These are phyloP conservation scores for Mortierella sp. DNA, from an alignment of 371 early-diverging fungal genomes.

Conservation along the genomic window DNA sequence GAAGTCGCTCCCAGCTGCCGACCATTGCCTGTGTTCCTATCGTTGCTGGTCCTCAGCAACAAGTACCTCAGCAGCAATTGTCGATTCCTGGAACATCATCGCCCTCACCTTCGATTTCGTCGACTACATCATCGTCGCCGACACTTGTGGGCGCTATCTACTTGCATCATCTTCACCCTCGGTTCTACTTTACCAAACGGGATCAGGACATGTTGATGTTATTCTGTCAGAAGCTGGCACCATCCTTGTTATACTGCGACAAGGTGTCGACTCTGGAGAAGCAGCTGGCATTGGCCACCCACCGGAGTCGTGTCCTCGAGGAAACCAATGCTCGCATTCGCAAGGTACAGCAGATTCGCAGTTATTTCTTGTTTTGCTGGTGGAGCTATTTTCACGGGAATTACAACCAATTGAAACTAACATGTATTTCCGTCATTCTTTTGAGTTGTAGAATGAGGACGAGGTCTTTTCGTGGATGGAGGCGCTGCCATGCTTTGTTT, in stretches of 20 bases:
- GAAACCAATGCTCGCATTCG: conserved; percentile 45
- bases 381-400: neutral
- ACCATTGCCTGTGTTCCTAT: conserved; percentile 56
- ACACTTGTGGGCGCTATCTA: conserved; percentile 48
- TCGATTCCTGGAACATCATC: neutral
- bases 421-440: neutral
- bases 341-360: too few relatives aligned
- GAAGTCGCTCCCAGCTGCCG: conserved; percentile 50
- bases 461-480: conserved; percentile 56
- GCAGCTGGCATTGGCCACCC: conserved; percentile 35
- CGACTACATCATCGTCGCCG: neutral
- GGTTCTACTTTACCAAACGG: conserved; percentile 53
- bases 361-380: too few relatives aligned
- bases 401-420: neutral
- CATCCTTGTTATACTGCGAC: conserved; percentile 36
- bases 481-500: conserved; percentile 53
- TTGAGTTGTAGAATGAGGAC: conserved; percentile 38
- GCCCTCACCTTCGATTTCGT: neutral
- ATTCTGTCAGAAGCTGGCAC: conserved; percentile 45
- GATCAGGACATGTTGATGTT: conserved; percentile 50
- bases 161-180: conserved; percentile 51
- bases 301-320: conserved; percentile 42
- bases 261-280: conserved; percentile 31
- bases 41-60: conserved; percentile 7
- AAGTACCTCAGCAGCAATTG: neutral